Conservation (phyloP, 2,329 filamentous ascomycete genomes). For the Leptographium wingfieldii region DNA sequence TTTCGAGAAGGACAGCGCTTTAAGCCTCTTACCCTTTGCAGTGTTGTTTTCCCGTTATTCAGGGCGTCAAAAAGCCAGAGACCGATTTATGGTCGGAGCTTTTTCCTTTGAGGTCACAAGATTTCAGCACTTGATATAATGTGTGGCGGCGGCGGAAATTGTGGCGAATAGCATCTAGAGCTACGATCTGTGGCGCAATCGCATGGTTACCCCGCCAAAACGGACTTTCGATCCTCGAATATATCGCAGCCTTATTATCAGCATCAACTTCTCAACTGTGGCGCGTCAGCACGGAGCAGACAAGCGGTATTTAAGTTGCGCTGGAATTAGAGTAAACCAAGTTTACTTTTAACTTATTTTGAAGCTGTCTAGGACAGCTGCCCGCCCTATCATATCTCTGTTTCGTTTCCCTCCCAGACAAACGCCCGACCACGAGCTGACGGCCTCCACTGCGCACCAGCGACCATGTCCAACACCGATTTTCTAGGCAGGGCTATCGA, state of each 20-base stretch:
- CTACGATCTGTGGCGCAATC: constrained; percentile 2
- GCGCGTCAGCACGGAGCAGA: not conserved
- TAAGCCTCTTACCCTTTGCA: too few species aligned
- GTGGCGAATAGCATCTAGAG: not conserved
- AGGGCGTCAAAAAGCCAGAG: too few species aligned
- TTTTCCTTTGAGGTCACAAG: not conserved
- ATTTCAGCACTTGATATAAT: not conserved
- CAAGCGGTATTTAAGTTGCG: not conserved
- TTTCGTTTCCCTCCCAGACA: not conserved
- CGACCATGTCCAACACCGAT: constrained; percentile 82
- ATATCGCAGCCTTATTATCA: not conserved
- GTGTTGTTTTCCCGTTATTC: not conserved
- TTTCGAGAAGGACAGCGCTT: too few species aligned
- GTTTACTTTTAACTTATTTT: too few species aligned
- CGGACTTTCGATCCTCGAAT: not conserved
- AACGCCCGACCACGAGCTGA: not conserved
- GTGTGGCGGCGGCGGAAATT: not conserved
- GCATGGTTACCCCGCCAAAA: constrained; percentile 26
- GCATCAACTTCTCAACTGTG: not conserved
- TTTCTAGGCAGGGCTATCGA: constrained; percentile 95
- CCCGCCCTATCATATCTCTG: not conserved
- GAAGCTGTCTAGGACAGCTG: not conserved
- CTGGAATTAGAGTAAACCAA: too few species aligned
- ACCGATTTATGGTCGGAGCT: not conserved
- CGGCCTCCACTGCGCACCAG: not conserved